These are phyloP conservation scores for Blakeslea trispora DNA, from an alignment of 371 early-diverging fungal genomes.

Conservation along the genomic window DNA sequence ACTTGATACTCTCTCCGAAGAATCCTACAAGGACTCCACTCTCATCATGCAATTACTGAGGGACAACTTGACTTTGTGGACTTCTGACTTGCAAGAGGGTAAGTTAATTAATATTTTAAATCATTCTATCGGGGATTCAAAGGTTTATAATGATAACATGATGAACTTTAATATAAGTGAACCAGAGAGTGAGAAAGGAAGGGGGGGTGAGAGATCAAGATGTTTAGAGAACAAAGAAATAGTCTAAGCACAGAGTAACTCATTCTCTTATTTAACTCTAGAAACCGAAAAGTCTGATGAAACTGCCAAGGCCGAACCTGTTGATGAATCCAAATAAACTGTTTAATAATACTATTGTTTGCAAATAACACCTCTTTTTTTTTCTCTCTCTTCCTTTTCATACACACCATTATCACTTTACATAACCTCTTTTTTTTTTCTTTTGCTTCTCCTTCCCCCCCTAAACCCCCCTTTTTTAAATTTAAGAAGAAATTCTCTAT, in stretches of 20 bases:
- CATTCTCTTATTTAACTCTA: conserved; percentile 91
- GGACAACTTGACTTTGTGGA: conserved; percentile 99
- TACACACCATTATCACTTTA: too few relatives aligned
- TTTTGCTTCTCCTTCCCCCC: too few relatives aligned
- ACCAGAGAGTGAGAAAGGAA: not conserved
- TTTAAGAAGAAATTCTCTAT: too few relatives aligned
- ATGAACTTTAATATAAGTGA: too few relatives aligned
- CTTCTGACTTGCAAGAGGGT: conserved; percentile 92
- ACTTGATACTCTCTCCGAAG: conserved; percentile 98
- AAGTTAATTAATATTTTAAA: conserved; percentile 4
- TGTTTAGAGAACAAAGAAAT: not conserved
- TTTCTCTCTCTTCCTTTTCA: conserved; percentile 2
- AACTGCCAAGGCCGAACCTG: conserved; percentile 21
- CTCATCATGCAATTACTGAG: conserved; percentile 99
- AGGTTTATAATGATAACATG: not conserved
- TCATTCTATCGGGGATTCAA: not conserved
- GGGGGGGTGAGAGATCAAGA: not conserved
- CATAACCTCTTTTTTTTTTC: too few relatives aligned
- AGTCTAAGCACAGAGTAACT: not conserved
- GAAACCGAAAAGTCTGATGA: conserved; percentile 29
- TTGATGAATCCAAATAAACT: conserved; percentile 30
- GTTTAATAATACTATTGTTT: too few relatives aligned
- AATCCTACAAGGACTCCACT: conserved; percentile 99
- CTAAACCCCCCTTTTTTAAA: too few relatives aligned
- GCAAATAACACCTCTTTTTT: too few relatives aligned